Percentiles rank a stretch among this genome's conserved stretches.
These are phyloP conservation scores for Acacia melanoxylon DNA, from an alignment of 306 rosid species.

Conservation along the genomic window DNA sequence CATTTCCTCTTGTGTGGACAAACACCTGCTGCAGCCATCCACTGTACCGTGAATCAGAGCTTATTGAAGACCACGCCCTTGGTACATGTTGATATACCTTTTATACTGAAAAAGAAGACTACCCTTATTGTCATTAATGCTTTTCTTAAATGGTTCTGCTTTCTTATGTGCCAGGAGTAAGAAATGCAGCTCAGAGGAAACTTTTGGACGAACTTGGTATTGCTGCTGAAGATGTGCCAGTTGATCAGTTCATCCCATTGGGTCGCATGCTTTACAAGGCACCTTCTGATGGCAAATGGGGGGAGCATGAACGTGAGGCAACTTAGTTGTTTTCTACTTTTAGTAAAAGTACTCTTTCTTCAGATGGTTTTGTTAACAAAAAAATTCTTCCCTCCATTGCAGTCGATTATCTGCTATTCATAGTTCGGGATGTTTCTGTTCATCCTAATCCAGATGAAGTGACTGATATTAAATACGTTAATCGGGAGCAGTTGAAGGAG, in stretches of 20 bases:
- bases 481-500: conserved; percentile 81
- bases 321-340: conserved; percentile 19
- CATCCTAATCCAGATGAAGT: conserved; percentile 95
- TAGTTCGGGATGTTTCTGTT: conserved; percentile 71
- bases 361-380: conserved; percentile 18
- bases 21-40: conserved; percentile 99
- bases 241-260: conserved; percentile 83
- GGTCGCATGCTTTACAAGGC: conserved; percentile 97
- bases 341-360: neutral
- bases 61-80: conserved; percentile 69
- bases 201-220: conserved; percentile 96
- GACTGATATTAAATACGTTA: conserved; percentile 77
- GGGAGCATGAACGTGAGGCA: conserved; percentile 92
- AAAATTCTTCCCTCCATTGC: conserved; percentile 37
- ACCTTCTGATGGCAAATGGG: conserved; percentile 99
- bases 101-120: conserved; percentile 11
- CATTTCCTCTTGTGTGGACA: conserved; percentile 99
- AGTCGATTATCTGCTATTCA: conserved; percentile 96
- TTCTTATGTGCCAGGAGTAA: conserved; percentile 58
- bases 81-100: conserved; percentile 46
- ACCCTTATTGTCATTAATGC: neutral
- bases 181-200: conserved; percentile 98
- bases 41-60: conserved; percentile 92
- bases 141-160: neutral
- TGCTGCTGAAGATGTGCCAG: conserved; percentile 87